Conservation (phyloP, 139 green algal species). For the Chlamydomonas incerta region DNA sequence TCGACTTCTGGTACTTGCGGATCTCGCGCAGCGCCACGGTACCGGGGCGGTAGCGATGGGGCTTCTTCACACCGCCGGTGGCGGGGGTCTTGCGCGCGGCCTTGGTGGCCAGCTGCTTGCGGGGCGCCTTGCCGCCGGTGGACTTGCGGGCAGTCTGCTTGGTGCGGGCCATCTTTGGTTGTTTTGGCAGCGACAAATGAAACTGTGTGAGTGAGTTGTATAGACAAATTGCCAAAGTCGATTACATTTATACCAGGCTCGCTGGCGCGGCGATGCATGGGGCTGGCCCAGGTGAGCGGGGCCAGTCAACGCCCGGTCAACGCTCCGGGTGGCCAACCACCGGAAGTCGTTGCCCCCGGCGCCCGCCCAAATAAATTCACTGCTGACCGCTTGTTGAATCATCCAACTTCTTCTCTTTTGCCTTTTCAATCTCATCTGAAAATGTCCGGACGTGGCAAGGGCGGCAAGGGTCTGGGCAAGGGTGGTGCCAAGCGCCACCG, state of each 20-base stretch:
- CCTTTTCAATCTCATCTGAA: background rate
- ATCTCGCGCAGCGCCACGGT: slow-evolving; percentile 95
- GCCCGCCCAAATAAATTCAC: too few species aligned
- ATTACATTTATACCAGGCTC: too few species aligned
- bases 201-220: too few species aligned
- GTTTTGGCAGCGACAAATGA: too few species aligned
- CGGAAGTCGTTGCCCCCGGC: too few species aligned
- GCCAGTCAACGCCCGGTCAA: too few species aligned
- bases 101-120: slow-evolving; percentile 97
- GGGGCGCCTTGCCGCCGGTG: slow-evolving; percentile 88
- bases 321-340: too few species aligned
- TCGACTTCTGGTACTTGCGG: slow-evolving; percentile 96
- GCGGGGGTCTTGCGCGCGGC: slow-evolving; percentile 70
- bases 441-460: slow-evolving; percentile 95
- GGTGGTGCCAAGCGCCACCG: slow-evolving; percentile 91
- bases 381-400: too few species aligned
- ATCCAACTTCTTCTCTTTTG: too few species aligned
- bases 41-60: slow-evolving; percentile 87
- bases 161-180: slow-evolving; percentile 78
- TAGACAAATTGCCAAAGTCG: too few species aligned
- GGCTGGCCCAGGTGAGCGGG: too few species aligned
- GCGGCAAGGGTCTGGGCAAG: slow-evolving; percentile 94
- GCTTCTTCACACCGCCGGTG: slow-evolving; percentile 45
- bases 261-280: too few species aligned
- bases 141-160: slow-evolving; percentile 91